These are phyloP conservation scores for Hsuehochloa calcarea DNA, from an alignment of 176 grass and related monocot species.

Conservation along the genomic window DNA sequence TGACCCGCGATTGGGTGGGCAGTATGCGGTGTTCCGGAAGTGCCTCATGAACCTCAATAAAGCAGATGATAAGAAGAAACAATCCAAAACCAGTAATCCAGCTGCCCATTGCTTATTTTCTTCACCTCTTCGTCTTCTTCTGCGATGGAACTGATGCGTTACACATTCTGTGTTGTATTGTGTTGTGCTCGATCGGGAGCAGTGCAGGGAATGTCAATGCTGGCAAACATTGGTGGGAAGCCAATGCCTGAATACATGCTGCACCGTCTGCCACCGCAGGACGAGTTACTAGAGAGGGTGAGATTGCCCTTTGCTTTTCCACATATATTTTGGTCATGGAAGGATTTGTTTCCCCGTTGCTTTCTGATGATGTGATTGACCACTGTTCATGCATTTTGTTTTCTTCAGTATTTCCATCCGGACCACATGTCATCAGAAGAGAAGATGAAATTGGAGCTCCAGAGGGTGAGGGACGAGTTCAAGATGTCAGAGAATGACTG, in stretches of 20 bases:
- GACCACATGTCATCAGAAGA: constrained; percentile 92
- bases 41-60: neutral
- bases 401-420: constrained; percentile 86
- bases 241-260: constrained; percentile 37
- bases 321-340: neutral
- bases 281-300: constrained; percentile 82
- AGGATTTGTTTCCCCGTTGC: neutral
- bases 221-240: constrained; percentile 40
- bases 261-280: constrained; percentile 55
- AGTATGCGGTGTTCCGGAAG: neutral
- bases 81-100: neutral
- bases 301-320: neutral
- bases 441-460: constrained; percentile 90
- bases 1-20: neutral
- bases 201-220: constrained; percentile 25
- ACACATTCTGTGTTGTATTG: neutral
- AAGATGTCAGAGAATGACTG: constrained; percentile 95
- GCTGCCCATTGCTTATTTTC: constrained; percentile 2
- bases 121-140: neutral
- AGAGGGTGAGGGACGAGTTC: constrained; percentile 86
- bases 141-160: neutral
- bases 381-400: constrained; percentile 11
- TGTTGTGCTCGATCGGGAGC: constrained; percentile 31
- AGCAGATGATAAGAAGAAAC: neutral
- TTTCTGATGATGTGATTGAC: neutral